Evolutionary conservation across 495 filamentous ascomycete genomes (phyloP).

Genomic region (Tuber calosporum): DNA sequence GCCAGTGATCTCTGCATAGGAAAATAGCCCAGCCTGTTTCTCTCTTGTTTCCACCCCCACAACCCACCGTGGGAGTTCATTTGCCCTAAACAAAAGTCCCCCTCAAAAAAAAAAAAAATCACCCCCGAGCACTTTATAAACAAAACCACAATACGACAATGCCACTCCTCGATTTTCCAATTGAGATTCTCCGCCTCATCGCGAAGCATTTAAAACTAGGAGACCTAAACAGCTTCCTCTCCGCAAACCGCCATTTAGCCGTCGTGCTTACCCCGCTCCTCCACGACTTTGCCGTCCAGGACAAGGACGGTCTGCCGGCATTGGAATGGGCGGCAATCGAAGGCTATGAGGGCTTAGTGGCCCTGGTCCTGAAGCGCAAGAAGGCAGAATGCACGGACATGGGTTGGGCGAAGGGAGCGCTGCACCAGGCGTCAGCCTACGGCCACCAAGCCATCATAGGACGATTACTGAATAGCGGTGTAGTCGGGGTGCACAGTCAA

Average conservation of each 20-base stretch:
- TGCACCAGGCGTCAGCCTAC: constrained; percentile 1
- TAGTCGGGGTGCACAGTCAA: neutral
- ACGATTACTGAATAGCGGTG: neutral
- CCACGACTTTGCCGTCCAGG: neutral
- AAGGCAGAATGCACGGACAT: neutral
- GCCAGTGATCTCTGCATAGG: neutral
- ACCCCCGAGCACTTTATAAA: neutral
- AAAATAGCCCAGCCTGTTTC: neutral
- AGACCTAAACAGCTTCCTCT: neutral
- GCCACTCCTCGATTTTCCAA: neutral
- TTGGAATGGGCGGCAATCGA: constrained; percentile 5
- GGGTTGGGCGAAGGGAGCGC: neutral
- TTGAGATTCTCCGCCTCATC: neutral
- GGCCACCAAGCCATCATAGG: neutral
- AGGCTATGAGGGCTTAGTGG: neutral
- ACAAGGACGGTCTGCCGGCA: constrained; percentile 1
- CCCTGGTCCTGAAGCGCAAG: neutral
- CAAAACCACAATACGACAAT: neutral
- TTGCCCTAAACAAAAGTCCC: neutral
- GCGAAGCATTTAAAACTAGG: neutral
- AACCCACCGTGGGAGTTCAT: neutral
- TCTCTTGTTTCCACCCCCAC: neutral
- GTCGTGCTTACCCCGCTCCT: constrained; percentile 2
- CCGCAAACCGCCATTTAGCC: neutral
- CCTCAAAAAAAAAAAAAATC: neutral